phyloP scores from a whole-genome alignment of 2,329 filamentous ascomycete genomes.

The Teratosphaeria pseudoeucalypti region DNA sequence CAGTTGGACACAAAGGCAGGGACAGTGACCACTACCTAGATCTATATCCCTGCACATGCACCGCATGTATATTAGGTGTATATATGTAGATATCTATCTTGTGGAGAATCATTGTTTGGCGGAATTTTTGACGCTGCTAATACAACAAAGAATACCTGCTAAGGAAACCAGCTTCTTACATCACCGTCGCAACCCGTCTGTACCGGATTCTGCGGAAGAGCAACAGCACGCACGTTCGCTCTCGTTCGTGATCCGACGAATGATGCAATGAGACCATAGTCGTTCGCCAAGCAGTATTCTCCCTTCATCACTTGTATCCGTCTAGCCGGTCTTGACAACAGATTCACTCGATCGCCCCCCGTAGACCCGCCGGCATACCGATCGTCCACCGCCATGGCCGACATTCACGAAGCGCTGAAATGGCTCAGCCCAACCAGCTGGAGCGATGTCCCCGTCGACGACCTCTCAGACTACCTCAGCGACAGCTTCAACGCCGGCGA shows the following conservation, averaged over 20 bases:
- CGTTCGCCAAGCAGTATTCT: background rate
- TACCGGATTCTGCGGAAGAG: background rate
- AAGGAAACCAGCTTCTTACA: background rate
- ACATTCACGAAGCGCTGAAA: slow-evolving; percentile 37
- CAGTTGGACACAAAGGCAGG: background rate
- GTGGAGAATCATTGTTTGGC: too few relatives aligned
- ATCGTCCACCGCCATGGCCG: slow-evolving; percentile 21
- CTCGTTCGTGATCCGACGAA: background rate
- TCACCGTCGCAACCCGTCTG: background rate
- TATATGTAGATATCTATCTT: too few relatives aligned
- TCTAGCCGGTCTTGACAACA: background rate
- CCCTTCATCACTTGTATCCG: background rate
- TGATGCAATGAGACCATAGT: background rate
- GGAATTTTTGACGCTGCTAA: background rate
- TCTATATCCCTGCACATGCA: background rate
- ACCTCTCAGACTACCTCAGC: slow-evolving; percentile 31
- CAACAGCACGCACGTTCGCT: background rate
- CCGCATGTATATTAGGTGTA: background rate
- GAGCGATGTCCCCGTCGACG: slow-evolving; percentile 32
- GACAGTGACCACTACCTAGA: background rate
- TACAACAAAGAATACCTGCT: background rate
- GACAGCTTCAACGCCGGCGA: slow-evolving; percentile 47
- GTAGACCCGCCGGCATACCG: background rate
- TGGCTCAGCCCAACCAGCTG: slow-evolving; percentile 35
- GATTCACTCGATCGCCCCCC: background rate